Evolutionary conservation across 192 early-diverging fungal species (phyloP), one percentile per base, ranked within the genome.

Genomic region (Glomus cerebriforme): DNA sequence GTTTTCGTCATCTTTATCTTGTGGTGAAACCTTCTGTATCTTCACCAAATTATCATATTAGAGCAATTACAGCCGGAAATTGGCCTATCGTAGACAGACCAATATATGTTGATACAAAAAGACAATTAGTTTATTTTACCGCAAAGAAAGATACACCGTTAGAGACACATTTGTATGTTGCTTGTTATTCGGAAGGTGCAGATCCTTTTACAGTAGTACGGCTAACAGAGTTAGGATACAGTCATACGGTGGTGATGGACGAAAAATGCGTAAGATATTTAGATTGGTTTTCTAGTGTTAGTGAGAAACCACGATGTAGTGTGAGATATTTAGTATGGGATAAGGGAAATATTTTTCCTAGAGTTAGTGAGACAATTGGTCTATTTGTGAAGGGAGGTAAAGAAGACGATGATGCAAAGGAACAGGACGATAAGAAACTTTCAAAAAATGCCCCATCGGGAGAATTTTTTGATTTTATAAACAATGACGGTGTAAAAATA

Each of bases 161-260:
- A 17, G 92, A 92, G 78, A 82, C 83, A 3, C 92, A 92, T 75
- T 78, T 92, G 1, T 92, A 92, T 77, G 91, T 90, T 5, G 80
- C 85, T 24, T 78, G 80, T 29, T 88, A 74, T 77, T 79, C 82
- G 0, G 24, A 60, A 15, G 59, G 62, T 7, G 74, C 82, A 0
- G 65, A 79, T 9, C 54, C 79, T 29, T 78, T 32, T 0, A 73
- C 80, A 6, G 54, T 79, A 12, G 67, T 47, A 31, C 82, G 85
- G 8, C 29, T 91, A 4, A 88, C 89, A 2, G 74, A 82, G 34
- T 71, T 86, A 32, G 89, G 89, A 22, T 89, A 80, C 47, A 89
- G 83, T 64, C 88, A 89, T 75, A 79, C 81, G 2, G 81, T 85
- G 1, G 81, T 77, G 6, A 82, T 91, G 64, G 82, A 86, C 35